Evolutionary conservation across 192 early-diverging fungal species (phyloP).

Genomic region (Cladochytrium replicatum): DNA sequence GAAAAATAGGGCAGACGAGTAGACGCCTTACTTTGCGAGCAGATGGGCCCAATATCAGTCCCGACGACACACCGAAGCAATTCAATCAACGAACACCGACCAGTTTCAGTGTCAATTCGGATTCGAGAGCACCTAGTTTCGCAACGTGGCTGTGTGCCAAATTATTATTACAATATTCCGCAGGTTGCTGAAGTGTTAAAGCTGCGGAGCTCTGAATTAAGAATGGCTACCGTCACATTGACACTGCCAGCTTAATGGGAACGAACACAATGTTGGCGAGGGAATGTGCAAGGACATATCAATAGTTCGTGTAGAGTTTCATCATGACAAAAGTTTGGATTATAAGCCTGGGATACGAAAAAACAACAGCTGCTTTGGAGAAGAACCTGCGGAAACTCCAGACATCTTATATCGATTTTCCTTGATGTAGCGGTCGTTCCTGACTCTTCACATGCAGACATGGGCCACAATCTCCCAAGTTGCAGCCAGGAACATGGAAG

Average conservation of each 20-base stretch:
- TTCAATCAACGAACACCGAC: too few species aligned
- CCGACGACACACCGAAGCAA: too few species aligned
- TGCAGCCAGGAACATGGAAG: constrained; percentile 35
- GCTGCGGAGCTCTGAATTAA: not conserved
- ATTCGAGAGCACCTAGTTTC: too few species aligned
- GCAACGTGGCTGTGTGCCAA: too few species aligned
- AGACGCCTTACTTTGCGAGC: too few species aligned
- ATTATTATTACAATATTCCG: too few species aligned
- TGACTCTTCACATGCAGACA: not conserved
- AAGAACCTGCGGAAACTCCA: constrained; percentile 38
- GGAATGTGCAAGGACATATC: not conserved
- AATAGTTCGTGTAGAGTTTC: too few species aligned
- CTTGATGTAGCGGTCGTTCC: constrained; percentile 20
- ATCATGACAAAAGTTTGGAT: constrained; percentile 47
- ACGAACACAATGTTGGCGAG: not conserved
- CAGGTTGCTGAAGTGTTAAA: not conserved
- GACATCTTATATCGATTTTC: constrained; percentile 47
- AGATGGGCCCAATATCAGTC: too few species aligned
- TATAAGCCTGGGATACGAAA: constrained; percentile 41
- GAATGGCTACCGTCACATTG: not conserved
- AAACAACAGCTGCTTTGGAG: constrained; percentile 36
- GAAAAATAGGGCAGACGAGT: too few species aligned
- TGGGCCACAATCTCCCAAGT: constrained; percentile 6
- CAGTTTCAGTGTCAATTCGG: too few species aligned
- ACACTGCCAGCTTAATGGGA: not conserved